Conservation (phyloP, 2,329 filamentous ascomycete species). For the Mycosphaerella arachidis region DNA sequence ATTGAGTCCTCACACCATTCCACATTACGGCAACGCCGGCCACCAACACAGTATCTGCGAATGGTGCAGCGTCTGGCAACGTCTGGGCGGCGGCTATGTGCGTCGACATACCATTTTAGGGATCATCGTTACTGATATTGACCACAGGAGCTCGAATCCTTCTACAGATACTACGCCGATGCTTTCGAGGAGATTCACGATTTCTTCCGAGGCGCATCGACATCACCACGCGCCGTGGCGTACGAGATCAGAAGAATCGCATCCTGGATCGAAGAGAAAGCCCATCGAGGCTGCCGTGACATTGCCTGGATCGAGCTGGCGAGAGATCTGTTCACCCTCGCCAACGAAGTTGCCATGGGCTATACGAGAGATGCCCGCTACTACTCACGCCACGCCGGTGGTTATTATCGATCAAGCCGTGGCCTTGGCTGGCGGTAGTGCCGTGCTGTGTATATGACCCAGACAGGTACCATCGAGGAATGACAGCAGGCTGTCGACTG, state of each 20-base stretch:
- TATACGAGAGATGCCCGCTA: conserved; percentile 5
- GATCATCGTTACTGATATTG: too few species aligned
- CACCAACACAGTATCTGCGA: conserved; percentile 11
- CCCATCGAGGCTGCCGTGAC: background rate
- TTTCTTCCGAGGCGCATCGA: conserved; percentile 5
- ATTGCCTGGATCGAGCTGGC: conserved; percentile 2
- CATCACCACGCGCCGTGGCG: background rate
- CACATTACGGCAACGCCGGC: conserved; percentile 2
- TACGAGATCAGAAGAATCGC: conserved; percentile 3
- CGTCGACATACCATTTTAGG: background rate
- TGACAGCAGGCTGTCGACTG: background rate
- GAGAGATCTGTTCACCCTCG: background rate
- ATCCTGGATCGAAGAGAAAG: conserved; percentile 5
- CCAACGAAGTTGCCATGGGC: background rate
- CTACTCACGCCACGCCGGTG: conserved; percentile 3
- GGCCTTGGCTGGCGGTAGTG: background rate
- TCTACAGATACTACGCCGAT: conserved; percentile 4
- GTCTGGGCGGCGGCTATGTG: conserved; percentile 5
- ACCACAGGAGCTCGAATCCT: conserved; percentile 4
- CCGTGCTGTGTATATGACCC: background rate
- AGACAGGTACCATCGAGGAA: background rate
- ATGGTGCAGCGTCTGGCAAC: conserved; percentile 11
- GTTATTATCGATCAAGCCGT: conserved; percentile 1
- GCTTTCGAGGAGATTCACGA: conserved; percentile 11
- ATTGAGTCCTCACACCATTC: background rate